Conservation (phyloP, 805 yeast species). For the Suhomyces tanzawaensis region DNA sequence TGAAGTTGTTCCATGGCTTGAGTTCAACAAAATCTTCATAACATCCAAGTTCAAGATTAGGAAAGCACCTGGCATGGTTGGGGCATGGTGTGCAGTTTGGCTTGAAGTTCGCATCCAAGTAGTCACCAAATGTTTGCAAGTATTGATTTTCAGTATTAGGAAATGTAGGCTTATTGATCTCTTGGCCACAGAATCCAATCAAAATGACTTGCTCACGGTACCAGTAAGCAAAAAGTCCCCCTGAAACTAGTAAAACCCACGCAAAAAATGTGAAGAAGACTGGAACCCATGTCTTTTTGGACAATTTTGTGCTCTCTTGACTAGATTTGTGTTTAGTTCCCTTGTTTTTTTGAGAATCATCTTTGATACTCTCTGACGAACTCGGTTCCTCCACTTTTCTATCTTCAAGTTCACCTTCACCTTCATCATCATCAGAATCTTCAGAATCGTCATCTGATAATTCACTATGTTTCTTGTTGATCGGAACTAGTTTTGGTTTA, state of each 20-base stretch:
- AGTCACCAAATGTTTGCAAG: constrained; percentile 39
- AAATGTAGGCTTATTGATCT: constrained; percentile 45
- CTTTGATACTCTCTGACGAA: no score
- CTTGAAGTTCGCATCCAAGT: constrained; percentile 43
- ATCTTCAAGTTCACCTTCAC: neutral
- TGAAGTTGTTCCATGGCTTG: constrained; percentile 52
- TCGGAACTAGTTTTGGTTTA: constrained; percentile 13
- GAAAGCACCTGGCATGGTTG: constrained; percentile 70
- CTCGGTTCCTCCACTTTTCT: neutral
- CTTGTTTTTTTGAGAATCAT: neutral
- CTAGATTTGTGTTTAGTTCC: neutral
- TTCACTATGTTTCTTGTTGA: constrained; percentile 11
- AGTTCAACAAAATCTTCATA: constrained; percentile 58
- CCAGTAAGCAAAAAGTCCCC: constrained; percentile 50
- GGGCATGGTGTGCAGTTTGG: constrained; percentile 82
- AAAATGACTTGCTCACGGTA: constrained; percentile 60
- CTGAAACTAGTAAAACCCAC: constrained; percentile 22
- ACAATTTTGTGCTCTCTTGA: constrained; percentile 2
- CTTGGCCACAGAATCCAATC: constrained; percentile 76
- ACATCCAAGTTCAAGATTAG: constrained; percentile 60
- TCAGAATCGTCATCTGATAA: constrained; percentile 8
- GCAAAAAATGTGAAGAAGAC: constrained; percentile 8
- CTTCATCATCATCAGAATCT: constrained; percentile 11
- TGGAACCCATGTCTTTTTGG: neutral
- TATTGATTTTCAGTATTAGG: constrained; percentile 25